phyloP scores from a whole-genome alignment of 495 filamentous ascomycete species.

The Tuber aestivum region DNA sequence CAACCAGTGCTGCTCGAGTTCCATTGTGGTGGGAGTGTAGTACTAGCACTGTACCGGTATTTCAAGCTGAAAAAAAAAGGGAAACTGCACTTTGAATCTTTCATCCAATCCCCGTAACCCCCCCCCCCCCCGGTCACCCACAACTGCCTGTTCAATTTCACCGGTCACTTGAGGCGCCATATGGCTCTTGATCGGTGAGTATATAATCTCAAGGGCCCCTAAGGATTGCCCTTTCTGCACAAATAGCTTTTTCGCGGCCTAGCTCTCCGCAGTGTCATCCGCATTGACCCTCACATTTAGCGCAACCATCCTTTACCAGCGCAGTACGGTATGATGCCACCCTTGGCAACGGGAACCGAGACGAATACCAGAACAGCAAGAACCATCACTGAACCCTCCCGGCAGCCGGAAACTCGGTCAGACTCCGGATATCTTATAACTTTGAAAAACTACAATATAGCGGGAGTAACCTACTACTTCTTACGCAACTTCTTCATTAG shows the following conservation, averaged over 20 bases:
- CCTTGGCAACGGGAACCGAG: neutral
- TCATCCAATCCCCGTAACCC: neutral
- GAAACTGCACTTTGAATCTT: neutral
- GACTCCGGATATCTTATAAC: neutral
- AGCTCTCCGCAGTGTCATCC: conserved; percentile 63
- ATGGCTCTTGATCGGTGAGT: neutral
- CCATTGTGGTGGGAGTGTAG: neutral
- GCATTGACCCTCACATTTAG: conserved; percentile 43
- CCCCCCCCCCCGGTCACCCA: neutral
- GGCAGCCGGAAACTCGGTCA: neutral
- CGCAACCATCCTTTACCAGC: neutral
- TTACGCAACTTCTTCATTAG: conserved; percentile 60
- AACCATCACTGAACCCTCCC: neutral
- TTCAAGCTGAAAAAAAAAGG: neutral
- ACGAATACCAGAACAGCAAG: neutral
- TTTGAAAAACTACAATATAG: neutral
- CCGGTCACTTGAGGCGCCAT: neutral
- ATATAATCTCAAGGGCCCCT: conserved; percentile 38
- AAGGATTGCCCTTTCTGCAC: conserved; percentile 57
- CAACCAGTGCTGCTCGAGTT: too few relatives aligned
- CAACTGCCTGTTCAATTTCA: neutral
- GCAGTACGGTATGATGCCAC: neutral
- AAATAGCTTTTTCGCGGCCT: conserved; percentile 60
- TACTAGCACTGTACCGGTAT: neutral
- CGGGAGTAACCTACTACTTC: conserved; percentile 47